These are phyloP conservation scores for Liquidambar formosana DNA, from an alignment of 164 flowering plant species.

Conservation along the genomic window DNA sequence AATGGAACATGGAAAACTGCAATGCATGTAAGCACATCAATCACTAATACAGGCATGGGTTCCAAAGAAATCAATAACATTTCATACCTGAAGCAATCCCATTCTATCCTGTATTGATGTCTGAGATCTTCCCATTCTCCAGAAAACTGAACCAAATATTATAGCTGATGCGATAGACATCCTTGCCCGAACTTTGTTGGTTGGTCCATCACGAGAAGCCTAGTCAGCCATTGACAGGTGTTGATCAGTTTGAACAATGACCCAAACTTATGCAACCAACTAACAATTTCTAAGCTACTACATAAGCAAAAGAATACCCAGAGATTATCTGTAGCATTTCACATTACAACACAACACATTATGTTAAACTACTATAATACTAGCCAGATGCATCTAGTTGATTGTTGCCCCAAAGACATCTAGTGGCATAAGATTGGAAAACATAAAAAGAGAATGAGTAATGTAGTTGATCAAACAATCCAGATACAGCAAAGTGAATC, in stretches of 20 bases:
- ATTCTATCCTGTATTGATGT: constrained; percentile 96
- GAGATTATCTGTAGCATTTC: no score
- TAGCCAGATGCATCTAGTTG: background rate
- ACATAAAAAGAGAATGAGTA: no score
- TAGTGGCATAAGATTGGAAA: no score
- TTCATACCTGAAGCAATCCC: constrained; percentile 95
- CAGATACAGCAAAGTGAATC: no score
- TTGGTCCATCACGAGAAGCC: constrained; percentile 98
- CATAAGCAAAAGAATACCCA: no score
- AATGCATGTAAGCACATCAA: constrained; percentile 1
- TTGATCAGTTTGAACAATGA: constrained; percentile 3
- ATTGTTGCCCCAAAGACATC: no score
- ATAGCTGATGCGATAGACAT: constrained; percentile 98
- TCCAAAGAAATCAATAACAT: constrained; percentile 2
- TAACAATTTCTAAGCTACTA: background rate
- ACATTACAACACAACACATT: background rate
- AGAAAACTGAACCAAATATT: constrained; percentile 98
- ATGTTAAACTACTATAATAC: background rate
- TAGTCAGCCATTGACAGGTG: constrained; percentile 19
- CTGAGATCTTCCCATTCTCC: constrained; percentile 98
- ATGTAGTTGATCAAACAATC: no score
- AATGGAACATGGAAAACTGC: background rate
- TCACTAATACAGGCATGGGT: background rate
- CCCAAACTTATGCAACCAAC: background rate
- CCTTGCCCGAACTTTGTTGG: constrained; percentile 91